phyloP scores from a whole-genome alignment of 2,329 filamentous ascomycete species.

The Fusarium illudens region DNA sequence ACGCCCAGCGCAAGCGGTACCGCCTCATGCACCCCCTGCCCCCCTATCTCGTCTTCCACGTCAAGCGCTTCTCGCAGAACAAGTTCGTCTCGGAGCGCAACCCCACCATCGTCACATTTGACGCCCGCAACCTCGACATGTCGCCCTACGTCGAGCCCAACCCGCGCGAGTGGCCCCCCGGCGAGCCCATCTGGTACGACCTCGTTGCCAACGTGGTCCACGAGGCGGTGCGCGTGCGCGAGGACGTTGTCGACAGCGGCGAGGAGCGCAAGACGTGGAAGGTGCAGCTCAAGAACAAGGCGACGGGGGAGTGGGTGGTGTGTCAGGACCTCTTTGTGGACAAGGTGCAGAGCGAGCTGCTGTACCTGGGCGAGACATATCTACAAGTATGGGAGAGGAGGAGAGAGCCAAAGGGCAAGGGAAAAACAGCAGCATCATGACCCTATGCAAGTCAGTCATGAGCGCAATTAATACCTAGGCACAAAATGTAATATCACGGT shows the following conservation, averaged over 20 bases:
- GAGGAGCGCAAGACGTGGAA: slow-evolving; percentile 94
- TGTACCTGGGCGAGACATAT: slow-evolving; percentile 95
- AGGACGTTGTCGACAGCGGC: slow-evolving; percentile 88
- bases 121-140: slow-evolving; percentile 83
- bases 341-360: slow-evolving; percentile 83
- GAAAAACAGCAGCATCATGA: slow-evolving; percentile 33
- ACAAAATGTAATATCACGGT: slow-evolving; percentile 28
- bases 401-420: slow-evolving; percentile 59
- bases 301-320: slow-evolving; percentile 86
- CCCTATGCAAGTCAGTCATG: slow-evolving; percentile 4
- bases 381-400: slow-evolving; percentile 95
- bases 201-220: slow-evolving; percentile 94
- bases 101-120: slow-evolving; percentile 97
- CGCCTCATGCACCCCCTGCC: slow-evolving; percentile 89
- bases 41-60: slow-evolving; percentile 90
- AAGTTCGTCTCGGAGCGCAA: slow-evolving; percentile 97
- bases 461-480: background rate
- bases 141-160: slow-evolving; percentile 91
- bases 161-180: slow-evolving; percentile 71
- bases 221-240: slow-evolving; percentile 78
- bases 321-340: slow-evolving; percentile 95
- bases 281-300: slow-evolving; percentile 85
- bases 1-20: slow-evolving; percentile 88
- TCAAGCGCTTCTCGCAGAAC: slow-evolving; percentile 96
- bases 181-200: slow-evolving; percentile 93